Percentiles rank a stretch among this genome's conserved stretches.
phyloP scores from a whole-genome alignment of 2,329 filamentous ascomycete genomes.

The Alternaria brassicicola region DNA sequence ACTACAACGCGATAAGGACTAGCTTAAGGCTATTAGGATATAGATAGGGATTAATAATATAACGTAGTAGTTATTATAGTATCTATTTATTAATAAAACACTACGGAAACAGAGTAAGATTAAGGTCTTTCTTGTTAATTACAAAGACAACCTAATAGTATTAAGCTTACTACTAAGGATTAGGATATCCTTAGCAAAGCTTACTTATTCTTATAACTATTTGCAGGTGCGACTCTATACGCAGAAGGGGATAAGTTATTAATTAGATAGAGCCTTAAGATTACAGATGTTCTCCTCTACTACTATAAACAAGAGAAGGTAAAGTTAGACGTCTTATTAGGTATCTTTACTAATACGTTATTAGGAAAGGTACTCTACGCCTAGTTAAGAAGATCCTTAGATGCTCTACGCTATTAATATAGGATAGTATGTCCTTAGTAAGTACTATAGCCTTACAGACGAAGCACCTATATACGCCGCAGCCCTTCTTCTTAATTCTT shows the following conservation, averaged over 20 bases:
- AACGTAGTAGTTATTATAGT: background rate
- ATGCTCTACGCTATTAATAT: background rate
- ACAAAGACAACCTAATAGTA: background rate
- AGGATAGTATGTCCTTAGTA: background rate
- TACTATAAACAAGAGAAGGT: background rate
- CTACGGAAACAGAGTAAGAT: background rate
- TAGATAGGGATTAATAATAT: background rate
- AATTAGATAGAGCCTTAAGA: background rate
- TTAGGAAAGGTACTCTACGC: too few species aligned
- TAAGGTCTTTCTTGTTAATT: background rate
- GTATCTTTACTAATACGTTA: too few species aligned
- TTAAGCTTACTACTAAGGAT: background rate
- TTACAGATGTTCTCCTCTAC: background rate
- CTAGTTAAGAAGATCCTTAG: background rate
- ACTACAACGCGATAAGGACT: background rate
- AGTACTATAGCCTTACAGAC: background rate
- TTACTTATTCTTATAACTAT: background rate
- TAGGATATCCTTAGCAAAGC: background rate
- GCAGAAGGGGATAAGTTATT: background rate
- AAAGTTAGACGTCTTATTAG: background rate
- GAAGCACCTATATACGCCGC: background rate
- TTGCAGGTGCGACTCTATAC: background rate
- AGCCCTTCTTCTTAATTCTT: background rate
- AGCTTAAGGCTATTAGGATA: background rate
- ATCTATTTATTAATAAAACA: background rate